phyloP scores from a whole-genome alignment of 495 filamentous ascomycete genomes.

The Achaetomiella virescens region DNA sequence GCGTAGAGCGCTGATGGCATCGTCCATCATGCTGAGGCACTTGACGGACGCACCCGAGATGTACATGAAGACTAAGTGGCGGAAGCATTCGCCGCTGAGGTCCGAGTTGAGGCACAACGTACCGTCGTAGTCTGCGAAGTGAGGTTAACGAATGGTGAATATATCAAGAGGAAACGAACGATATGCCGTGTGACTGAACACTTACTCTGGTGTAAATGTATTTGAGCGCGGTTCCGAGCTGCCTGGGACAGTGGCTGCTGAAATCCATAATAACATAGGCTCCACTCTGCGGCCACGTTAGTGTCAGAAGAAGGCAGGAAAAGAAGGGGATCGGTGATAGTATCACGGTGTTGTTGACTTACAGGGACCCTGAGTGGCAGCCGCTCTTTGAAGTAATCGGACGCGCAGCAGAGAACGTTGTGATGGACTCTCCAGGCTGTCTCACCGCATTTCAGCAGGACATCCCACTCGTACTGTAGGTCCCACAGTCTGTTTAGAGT shows the following conservation, averaged over 20 bases:
- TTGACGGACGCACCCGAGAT: constrained; percentile 14
- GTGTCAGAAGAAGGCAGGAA: not conserved
- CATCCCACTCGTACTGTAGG: constrained; percentile 15
- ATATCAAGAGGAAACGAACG: not conserved
- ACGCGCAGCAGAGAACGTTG: constrained; percentile 20
- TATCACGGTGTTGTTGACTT: constrained; percentile 1
- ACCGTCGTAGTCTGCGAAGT: not conserved
- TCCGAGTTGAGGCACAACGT: not conserved
- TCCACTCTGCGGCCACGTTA: not conserved
- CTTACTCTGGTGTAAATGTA: constrained; percentile 25
- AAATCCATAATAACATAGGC: constrained; percentile 8
- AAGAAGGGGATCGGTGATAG: not conserved
- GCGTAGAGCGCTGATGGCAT: constrained; percentile 7
- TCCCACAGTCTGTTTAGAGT: constrained; percentile 15
- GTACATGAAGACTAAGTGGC: constrained; percentile 11
- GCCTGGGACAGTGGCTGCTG: not conserved
- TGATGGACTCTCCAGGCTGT: constrained; percentile 15
- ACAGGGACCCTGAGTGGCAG: constrained; percentile 15
- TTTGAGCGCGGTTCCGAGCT: constrained; percentile 11
- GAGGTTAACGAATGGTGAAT: not conserved
- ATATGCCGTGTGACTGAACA: not conserved
- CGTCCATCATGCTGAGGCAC: constrained; percentile 5
- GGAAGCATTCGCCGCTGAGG: constrained; percentile 4
- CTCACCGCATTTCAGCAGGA: constrained; percentile 10
- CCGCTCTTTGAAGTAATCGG: constrained; percentile 7